phyloP scores from a whole-genome alignment of 2,329 filamentous ascomycete species.

The Aspergillus calidoustus region DNA sequence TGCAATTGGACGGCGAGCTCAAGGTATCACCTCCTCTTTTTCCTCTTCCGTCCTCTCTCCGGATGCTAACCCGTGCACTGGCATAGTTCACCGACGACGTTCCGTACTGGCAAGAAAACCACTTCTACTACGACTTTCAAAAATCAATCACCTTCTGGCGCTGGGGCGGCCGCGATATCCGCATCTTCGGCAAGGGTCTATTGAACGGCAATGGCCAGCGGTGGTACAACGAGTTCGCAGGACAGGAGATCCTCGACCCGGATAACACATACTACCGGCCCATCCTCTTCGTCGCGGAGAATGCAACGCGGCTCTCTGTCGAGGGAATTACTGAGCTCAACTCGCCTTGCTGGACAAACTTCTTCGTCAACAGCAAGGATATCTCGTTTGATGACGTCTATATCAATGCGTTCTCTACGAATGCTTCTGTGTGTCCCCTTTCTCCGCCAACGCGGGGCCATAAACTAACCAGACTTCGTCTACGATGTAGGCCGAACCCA shows the following conservation, averaged over 20 bases:
- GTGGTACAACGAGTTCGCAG: constrained; percentile 57
- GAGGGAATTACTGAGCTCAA: constrained; percentile 64
- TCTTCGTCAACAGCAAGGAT: constrained; percentile 62
- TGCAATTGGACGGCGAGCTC: constrained; percentile 63
- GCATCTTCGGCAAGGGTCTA: constrained; percentile 61
- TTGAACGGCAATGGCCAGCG: constrained; percentile 61
- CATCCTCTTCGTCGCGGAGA: constrained; percentile 65
- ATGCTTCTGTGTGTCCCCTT: constrained; percentile 38
- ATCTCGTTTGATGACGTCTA: constrained; percentile 59
- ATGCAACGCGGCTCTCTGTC: constrained; percentile 62
- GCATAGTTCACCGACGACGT: constrained; percentile 52
- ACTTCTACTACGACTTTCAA: constrained; percentile 57
- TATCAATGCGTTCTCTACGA: constrained; percentile 60
- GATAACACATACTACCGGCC: constrained; percentile 62
- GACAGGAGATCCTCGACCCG: constrained; percentile 50
- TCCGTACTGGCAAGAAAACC: constrained; percentile 55
- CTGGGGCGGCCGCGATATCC: constrained; percentile 66
- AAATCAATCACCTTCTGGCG: constrained; percentile 66
- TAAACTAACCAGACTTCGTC: constrained; percentile 1
- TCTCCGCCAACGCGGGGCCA: not conserved
- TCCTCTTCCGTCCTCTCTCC: not conserved
- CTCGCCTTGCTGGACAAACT: constrained; percentile 68
- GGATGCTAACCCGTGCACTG: not conserved
- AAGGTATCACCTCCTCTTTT: constrained; percentile 35
- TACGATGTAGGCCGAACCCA: constrained; percentile 49